Conservation (phyloP, 768 basidiomycete genomes). For the Mycena vitilis region DNA sequence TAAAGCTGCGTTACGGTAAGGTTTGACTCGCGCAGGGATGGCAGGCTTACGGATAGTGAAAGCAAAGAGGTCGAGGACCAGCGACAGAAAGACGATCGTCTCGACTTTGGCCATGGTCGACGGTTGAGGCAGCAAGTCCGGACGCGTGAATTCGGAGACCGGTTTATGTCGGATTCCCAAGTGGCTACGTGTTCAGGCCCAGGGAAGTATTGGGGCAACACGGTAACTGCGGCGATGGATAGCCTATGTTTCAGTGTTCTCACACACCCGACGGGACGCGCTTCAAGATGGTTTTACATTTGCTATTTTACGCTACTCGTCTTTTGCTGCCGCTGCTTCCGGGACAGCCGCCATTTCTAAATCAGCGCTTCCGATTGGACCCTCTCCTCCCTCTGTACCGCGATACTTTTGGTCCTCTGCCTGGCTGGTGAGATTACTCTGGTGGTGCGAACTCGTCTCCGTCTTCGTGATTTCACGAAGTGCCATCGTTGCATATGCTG, state of each 20-base stretch:
- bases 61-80: constrained; percentile 90
- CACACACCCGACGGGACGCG: too few species aligned
- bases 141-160: not conserved
- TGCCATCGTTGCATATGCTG: constrained; percentile 98
- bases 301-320: constrained; percentile 17
- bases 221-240: too few species aligned
- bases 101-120: constrained; percentile 73
- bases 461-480: constrained; percentile 94
- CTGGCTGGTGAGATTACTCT: constrained; percentile 78
- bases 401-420: constrained; percentile 88
- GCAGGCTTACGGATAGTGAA: constrained; percentile 71
- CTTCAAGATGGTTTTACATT: not conserved
- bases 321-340: constrained; percentile 38
- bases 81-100: constrained; percentile 86
- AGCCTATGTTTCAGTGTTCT: too few species aligned
- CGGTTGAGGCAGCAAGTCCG: not conserved
- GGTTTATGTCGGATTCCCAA: not conserved
- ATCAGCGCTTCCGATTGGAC: constrained; percentile 45
- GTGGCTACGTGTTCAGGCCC: constrained; percentile 7
- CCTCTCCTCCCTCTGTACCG: constrained; percentile 58
- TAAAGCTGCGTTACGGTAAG: constrained; percentile 43
- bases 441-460: constrained; percentile 93
- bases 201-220: not conserved
- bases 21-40: too few species aligned
- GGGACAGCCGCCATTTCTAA: constrained; percentile 31